Evolutionary conservation across 495 filamentous ascomycete genomes (phyloP), one percentile per base, ranked within the genome.

Genomic region (Neurospora sp.): DNA sequence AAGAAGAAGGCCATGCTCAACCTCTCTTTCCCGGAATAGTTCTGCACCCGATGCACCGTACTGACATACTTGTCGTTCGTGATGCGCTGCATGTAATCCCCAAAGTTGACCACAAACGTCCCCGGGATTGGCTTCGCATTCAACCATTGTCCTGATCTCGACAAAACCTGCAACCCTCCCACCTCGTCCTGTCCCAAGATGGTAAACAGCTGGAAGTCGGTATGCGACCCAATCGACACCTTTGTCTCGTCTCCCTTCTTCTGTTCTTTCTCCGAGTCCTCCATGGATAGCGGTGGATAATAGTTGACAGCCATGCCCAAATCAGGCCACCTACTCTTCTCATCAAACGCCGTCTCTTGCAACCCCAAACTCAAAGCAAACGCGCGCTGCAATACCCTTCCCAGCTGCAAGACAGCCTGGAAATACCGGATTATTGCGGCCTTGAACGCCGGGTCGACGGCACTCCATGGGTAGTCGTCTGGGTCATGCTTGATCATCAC

Each of bases 31-130:
- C 75, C 80, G 68, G 81, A 83, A 9, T 77, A 76, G 65, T 87
- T 90, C 78, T 81, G 85, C 9, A 88, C 88, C n/a, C 88, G 79
- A 75, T 90, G 89, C 69, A 90, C 83, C 3, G 88, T 91, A 38
- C 85, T 89, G 74, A 86, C 84, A 74, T 87, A 89, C 71, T 78
- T 75, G 39, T 88, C 87, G 72, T 91, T 92, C 6, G 88, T 89
- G 69, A 89, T 84, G n/a, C 88, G 80, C 83, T 89, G 86, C 82
- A 91, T 82, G 76, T 88, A 88, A 75, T 91, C 90, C 0, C 86
- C 89, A 71, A 92, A 87, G 78, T 91, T 91, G 41, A 92, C 88
- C 4, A 92, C 89, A 37, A 90, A 82, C 1, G 89, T 87, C 7
- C 87, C 88, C 22, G 83, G 76, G n/a, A 89, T 79, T 0, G 89